Evolutionary conservation across 2,329 filamentous ascomycete genomes (phyloP).

Genomic region (Microthyrium microscopicum): DNA sequence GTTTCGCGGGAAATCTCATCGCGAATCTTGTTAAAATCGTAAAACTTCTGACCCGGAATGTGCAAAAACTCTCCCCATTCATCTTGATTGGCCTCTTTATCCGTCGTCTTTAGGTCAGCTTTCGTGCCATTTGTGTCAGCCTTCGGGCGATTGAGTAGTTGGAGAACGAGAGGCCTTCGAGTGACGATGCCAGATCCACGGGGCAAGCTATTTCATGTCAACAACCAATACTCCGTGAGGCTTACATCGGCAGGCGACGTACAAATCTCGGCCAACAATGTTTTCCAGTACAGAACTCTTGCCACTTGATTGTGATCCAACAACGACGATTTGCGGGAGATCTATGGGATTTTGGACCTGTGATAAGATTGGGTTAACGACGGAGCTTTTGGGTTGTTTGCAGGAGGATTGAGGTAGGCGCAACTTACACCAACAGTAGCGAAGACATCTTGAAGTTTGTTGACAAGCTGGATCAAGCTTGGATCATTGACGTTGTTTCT

Average conservation of each 20-base stretch:
- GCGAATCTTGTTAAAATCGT: slow-evolving; percentile 95
- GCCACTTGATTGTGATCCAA: slow-evolving; percentile 95
- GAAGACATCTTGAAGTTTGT: slow-evolving; percentile 99
- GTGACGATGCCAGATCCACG: slow-evolving; percentile 97
- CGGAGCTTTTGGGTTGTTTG: slow-evolving; percentile 6
- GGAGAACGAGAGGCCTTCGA: slow-evolving; percentile 83
- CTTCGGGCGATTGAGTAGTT: slow-evolving; percentile 81
- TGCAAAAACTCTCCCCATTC: slow-evolving; percentile 99
- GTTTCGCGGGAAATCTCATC: slow-evolving; percentile 97
- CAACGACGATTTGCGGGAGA: slow-evolving; percentile 92
- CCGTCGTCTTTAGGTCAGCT: slow-evolving; percentile 48
- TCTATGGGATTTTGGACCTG: slow-evolving; percentile 98
- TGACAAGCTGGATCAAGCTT: slow-evolving; percentile 65
- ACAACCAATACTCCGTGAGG: neutral
- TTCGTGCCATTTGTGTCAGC: slow-evolving; percentile 54
- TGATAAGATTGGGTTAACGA: neutral
- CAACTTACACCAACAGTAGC: slow-evolving; percentile 70
- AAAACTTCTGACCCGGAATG: slow-evolving; percentile 92
- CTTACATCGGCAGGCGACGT: slow-evolving; percentile 25
- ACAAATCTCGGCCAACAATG: slow-evolving; percentile 98
- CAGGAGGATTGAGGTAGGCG: neutral
- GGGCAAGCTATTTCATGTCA: slow-evolving; percentile 48
- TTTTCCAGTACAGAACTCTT: slow-evolving; percentile 99
- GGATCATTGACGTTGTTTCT: slow-evolving; percentile 58
- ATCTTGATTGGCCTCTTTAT: slow-evolving; percentile 79